Conservation (phyloP, 2,329 filamentous ascomycete species). For the Cladosporium sp. region DNA sequence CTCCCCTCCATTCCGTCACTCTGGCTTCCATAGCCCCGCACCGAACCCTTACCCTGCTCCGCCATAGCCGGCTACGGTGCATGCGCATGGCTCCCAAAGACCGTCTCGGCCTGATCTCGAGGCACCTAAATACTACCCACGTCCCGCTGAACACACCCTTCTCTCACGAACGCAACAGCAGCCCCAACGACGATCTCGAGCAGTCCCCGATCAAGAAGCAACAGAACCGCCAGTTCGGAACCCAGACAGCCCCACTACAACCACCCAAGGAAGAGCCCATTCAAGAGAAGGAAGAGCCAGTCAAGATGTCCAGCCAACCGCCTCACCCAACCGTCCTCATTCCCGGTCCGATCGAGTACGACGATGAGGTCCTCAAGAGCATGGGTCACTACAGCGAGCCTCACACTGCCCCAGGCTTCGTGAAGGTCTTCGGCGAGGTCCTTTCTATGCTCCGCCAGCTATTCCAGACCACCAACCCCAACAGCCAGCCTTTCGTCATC, state of each 20-base stretch:
- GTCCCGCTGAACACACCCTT: slow-evolving; percentile 64
- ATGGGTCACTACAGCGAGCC: slow-evolving; percentile 97
- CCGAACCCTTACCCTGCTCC: slow-evolving; percentile 23
- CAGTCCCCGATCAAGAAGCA: slow-evolving; percentile 33
- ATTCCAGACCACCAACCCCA: slow-evolving; percentile 82
- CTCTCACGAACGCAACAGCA: slow-evolving; percentile 58
- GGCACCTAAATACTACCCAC: slow-evolving; percentile 59
- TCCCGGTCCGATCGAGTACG: slow-evolving; percentile 95
- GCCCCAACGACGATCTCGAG: slow-evolving; percentile 56
- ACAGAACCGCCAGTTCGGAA: slow-evolving; percentile 31
- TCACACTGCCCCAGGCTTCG: slow-evolving; percentile 86
- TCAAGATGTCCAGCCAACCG: slow-evolving; percentile 59
- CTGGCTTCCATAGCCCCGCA: slow-evolving; percentile 24
- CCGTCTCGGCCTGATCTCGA: slow-evolving; percentile 57
- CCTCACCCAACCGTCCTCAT: slow-evolving; percentile 79
- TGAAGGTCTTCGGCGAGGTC: slow-evolving; percentile 86
- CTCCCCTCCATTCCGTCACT: slow-evolving; percentile 21
- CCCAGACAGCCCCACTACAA: slow-evolving; percentile 26
- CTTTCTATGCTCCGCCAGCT: slow-evolving; percentile 85
- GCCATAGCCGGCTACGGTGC: slow-evolving; percentile 17
- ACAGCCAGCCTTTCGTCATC: slow-evolving; percentile 87
- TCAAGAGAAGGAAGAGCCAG: slow-evolving; percentile 20
- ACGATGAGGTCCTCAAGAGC: slow-evolving; percentile 90
- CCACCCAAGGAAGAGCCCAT: slow-evolving; percentile 26
- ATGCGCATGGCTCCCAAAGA: slow-evolving; percentile 30